phyloP scores from a whole-genome alignment of 2,329 filamentous ascomycete species.

The Penicillium sp. region DNA sequence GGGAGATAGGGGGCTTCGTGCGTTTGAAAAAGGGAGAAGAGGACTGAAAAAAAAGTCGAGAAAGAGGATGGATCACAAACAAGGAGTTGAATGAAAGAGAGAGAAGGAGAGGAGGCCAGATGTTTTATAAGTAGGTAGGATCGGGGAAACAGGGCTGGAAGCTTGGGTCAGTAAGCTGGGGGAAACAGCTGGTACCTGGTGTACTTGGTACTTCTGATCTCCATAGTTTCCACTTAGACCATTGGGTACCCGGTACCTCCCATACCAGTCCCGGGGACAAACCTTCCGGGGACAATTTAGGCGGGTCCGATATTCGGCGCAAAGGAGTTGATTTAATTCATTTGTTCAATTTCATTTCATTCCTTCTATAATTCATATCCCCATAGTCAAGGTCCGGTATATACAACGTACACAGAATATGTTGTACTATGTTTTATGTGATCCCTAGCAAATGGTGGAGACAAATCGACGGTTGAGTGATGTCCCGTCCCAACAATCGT shows the following conservation, averaged over 20 bases:
- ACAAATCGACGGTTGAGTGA: constrained; percentile 22
- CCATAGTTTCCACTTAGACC: constrained; percentile 20
- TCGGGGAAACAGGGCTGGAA: constrained; percentile 3
- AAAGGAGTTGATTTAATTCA: neutral
- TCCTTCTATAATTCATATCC: neutral
- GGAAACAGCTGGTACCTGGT: constrained; percentile 6
- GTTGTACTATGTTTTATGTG: neutral
- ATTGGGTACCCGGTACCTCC: constrained; percentile 26
- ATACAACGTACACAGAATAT: too few relatives aligned
- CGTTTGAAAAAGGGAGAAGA: constrained; percentile 49
- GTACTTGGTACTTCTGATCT: constrained; percentile 8
- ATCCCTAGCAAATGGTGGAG: constrained; percentile 13
- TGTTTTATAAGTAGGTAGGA: constrained; percentile 22
- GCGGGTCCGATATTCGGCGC: neutral
- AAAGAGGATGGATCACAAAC: constrained; percentile 16
- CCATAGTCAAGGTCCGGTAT: neutral
- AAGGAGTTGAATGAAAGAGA: constrained; percentile 18
- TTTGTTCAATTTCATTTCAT: neutral
- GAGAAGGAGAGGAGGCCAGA: constrained; percentile 16
- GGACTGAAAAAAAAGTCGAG: constrained; percentile 18
- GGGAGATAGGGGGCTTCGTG: constrained; percentile 84
- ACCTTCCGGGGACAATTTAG: neutral
- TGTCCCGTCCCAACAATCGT: constrained; percentile 24
- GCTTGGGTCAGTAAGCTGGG: constrained; percentile 14
- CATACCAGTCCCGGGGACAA: constrained; percentile 15